Percentiles rank a stretch among this genome's conserved stretches.
These are phyloP conservation scores for Vinca major DNA, from an alignment of 305 asterid species.

Conservation along the genomic window DNA sequence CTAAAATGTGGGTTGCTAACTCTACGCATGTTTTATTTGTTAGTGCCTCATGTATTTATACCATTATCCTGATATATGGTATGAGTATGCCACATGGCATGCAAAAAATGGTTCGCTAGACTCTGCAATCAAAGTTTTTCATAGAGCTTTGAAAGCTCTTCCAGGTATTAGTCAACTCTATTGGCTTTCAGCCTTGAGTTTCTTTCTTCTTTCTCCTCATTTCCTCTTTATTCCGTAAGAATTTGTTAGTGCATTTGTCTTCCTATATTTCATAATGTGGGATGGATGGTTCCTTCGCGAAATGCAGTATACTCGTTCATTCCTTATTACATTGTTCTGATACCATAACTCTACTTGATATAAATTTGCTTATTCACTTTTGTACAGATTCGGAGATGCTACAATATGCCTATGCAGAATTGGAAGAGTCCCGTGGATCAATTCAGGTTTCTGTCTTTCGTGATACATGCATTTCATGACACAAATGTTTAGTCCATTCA, in stretches of 20 bases:
- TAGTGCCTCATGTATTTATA: conserved; percentile 89
- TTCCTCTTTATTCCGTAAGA: conserved; percentile 9
- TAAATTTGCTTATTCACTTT: conserved; percentile 9
- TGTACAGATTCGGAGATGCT: conserved; percentile 79
- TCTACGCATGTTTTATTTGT: conserved; percentile 24
- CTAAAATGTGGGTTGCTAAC: conserved; percentile 18
- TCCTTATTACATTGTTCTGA: conserved; percentile 7
- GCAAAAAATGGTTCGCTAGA: conserved; percentile 74
- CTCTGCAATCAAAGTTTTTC: conserved; percentile 77
- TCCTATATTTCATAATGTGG: not conserved
- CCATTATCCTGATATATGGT: conserved; percentile 96
- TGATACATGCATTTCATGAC: conserved; percentile 4
- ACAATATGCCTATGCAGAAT: conserved; percentile 87
- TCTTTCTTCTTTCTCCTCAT: conserved; percentile 10
- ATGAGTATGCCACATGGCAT: conserved; percentile 90
- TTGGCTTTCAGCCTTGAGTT: not conserved
- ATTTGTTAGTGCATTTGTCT: conserved; percentile 2
- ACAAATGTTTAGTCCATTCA: not conserved
- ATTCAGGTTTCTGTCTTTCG: conserved; percentile 39
- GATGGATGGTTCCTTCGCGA: not conserved
- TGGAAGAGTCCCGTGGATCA: conserved; percentile 90
- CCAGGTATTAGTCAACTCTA: conserved; percentile 51
- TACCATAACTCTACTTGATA: not conserved
- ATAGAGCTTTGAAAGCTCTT: conserved; percentile 85
- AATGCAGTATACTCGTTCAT: not conserved